Percentiles rank a stretch among this genome's conserved stretches.
These are phyloP conservation scores for Gamarada debralockiae DNA, from an alignment of 495 filamentous ascomycete genomes.

Conservation along the genomic window DNA sequence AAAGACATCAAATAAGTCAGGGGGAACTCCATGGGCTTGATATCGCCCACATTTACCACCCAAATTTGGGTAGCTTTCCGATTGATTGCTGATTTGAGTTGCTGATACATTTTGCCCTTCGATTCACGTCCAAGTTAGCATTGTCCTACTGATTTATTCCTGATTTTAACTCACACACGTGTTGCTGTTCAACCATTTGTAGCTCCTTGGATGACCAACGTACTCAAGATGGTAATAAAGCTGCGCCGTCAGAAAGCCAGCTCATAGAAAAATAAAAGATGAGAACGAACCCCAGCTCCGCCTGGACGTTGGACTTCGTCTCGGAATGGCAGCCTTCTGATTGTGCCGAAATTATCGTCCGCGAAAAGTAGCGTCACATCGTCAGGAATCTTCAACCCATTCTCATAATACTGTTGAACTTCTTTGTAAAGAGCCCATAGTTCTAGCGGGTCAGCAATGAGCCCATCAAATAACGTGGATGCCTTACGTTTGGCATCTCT, in stretches of 20 bases:
- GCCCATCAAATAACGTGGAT: no score
- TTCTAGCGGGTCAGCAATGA: conserved; percentile 55
- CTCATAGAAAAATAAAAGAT: background rate
- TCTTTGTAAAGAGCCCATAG: conserved; percentile 67
- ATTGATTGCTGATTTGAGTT: conserved; percentile 55
- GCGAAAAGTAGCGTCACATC: conserved; percentile 70
- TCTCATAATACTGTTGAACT: conserved; percentile 61
- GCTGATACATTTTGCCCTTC: conserved; percentile 20
- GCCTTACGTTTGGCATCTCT: conserved; percentile 30
- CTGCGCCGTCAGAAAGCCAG: background rate
- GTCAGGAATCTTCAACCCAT: conserved; percentile 57
- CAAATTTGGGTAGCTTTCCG: conserved; percentile 64
- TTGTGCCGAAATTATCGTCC: conserved; percentile 72
- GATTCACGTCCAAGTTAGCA: no score
- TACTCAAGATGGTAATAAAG: conserved; percentile 72
- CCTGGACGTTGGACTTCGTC: conserved; percentile 55
- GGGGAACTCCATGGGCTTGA: conserved; percentile 64
- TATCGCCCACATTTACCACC: conserved; percentile 73
- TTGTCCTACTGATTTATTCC: no score
- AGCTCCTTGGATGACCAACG: conserved; percentile 58
- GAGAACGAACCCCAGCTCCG: conserved; percentile 54
- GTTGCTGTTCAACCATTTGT: conserved; percentile 70
- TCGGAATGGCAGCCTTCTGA: conserved; percentile 58
- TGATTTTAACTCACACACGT: conserved; percentile 54
- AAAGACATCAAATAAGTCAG: conserved; percentile 62